A percentile compares a stretch with the other conserved stretches of the same genome.
phyloP scores from a whole-genome alignment of 2,329 filamentous ascomycete species.

The Hypoxylon sp. region DNA sequence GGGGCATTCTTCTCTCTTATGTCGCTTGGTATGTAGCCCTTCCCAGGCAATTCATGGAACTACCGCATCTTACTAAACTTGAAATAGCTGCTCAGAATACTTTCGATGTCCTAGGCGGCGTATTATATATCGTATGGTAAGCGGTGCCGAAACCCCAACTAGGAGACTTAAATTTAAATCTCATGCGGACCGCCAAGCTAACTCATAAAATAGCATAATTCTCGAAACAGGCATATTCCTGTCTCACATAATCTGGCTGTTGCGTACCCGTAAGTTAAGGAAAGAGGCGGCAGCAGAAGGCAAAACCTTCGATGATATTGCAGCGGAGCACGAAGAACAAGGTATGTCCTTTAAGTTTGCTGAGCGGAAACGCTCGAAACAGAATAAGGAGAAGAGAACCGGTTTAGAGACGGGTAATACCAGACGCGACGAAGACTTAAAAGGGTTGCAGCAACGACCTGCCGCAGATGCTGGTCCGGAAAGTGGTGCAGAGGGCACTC shows the following conservation, averaged over 20 bases:
- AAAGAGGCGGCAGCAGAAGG: slow-evolving; percentile 64
- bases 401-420: slow-evolving; percentile 36
- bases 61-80: slow-evolving; percentile 21
- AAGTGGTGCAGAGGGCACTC: not conserved
- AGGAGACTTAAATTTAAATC: not conserved
- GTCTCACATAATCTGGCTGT: slow-evolving; percentile 70
- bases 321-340: slow-evolving; percentile 52
- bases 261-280: slow-evolving; percentile 66
- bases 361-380: slow-evolving; percentile 47
- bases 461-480: not conserved
- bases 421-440: not conserved
- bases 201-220: slow-evolving; percentile 57
- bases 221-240: slow-evolving; percentile 72
- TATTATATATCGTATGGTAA: slow-evolving; percentile 72
- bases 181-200: slow-evolving; percentile 4
- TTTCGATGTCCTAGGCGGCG: slow-evolving; percentile 72
- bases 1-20: slow-evolving; percentile 75
- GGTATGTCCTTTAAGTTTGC: slow-evolving; percentile 56
- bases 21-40: slow-evolving; percentile 64
- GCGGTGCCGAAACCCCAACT: slow-evolving; percentile 50
- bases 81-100: slow-evolving; percentile 67
- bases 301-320: slow-evolving; percentile 68
- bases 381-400: slow-evolving; percentile 8
- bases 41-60: too few relatives aligned
- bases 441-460: not conserved